Conservation (phyloP, 345 rosid species). For the Ceriops zippeliana region DNA sequence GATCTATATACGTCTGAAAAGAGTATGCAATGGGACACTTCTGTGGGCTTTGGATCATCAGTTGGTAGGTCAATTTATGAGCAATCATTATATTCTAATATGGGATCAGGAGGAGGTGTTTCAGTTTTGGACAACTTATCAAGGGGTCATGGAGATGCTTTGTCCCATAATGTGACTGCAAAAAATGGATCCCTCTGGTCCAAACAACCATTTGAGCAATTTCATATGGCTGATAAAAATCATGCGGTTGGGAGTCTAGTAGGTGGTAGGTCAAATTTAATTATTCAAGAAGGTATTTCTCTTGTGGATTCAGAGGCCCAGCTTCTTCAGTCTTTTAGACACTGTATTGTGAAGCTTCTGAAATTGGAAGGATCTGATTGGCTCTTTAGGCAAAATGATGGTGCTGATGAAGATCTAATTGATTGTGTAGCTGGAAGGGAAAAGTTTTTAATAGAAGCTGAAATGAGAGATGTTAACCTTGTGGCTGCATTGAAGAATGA, state of each 20-base stretch:
- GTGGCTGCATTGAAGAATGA: constrained; percentile 33
- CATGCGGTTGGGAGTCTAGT: constrained; percentile 45
- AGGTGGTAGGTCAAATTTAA: constrained; percentile 42
- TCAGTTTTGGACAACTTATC: constrained; percentile 45
- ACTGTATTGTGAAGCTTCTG: constrained; percentile 69
- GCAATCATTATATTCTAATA: constrained; percentile 43
- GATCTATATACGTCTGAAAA: constrained; percentile 46
- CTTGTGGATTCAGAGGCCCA: constrained; percentile 61
- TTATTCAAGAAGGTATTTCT: constrained; percentile 40
- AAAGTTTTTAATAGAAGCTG: constrained; percentile 64
- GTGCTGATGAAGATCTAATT: constrained; percentile 87
- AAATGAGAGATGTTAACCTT: constrained; percentile 55
- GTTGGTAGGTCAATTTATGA: constrained; percentile 47
- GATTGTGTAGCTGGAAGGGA: constrained; percentile 91
- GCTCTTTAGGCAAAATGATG: constrained; percentile 81
- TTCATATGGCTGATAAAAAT: constrained; percentile 70
- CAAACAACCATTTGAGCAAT: constrained; percentile 94
- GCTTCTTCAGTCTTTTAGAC: constrained; percentile 79
- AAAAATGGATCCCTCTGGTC: constrained; percentile 84
- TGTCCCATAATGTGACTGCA: constrained; percentile 29
- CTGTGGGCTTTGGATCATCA: constrained; percentile 52
- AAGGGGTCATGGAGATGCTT: constrained; percentile 48
- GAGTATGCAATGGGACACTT: constrained; percentile 50
- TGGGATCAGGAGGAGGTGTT: constrained; percentile 51
- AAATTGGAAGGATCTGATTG: constrained; percentile 93